Conservation (phyloP, 75 land plant genomes). For the Sequoiadendron giganteum region DNA sequence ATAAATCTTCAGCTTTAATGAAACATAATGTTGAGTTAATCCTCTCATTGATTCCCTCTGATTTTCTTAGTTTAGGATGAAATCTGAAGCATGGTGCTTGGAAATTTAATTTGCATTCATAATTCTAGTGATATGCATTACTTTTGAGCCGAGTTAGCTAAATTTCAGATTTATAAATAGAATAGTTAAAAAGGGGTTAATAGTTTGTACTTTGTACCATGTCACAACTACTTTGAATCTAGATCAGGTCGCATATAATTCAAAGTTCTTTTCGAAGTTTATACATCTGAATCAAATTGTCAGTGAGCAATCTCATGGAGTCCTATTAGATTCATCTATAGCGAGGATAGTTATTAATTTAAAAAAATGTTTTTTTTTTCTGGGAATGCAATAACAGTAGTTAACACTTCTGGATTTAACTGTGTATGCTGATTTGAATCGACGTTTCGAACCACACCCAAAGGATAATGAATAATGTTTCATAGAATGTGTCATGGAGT, state of each 20-base stretch:
- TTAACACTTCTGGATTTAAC: no score
- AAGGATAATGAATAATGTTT: no score
- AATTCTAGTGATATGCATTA: not conserved
- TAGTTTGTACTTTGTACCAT: not conserved
- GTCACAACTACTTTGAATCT: not conserved
- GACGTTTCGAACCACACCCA: no score
- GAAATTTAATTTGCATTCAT: not conserved
- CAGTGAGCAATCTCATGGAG: no score
- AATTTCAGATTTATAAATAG: not conserved
- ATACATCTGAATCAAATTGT: no score
- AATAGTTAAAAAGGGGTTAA: not conserved
- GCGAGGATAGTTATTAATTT: no score
- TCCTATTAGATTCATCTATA: no score
- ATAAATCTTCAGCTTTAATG: conserved; percentile 50
- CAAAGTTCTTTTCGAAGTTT: no score
- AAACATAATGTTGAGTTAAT: not conserved
- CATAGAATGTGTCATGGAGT: no score
- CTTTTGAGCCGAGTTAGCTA: not conserved
- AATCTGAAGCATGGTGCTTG: not conserved
- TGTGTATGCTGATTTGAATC: no score
- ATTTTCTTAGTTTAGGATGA: not conserved
- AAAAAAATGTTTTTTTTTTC: no score
- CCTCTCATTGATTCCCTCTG: not conserved
- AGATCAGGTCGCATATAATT: not conserved
- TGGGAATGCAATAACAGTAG: no score